These are phyloP conservation scores for Trichoderma atroviride DNA, from an alignment of 2,329 filamentous ascomycete species.

Conservation along the genomic window DNA sequence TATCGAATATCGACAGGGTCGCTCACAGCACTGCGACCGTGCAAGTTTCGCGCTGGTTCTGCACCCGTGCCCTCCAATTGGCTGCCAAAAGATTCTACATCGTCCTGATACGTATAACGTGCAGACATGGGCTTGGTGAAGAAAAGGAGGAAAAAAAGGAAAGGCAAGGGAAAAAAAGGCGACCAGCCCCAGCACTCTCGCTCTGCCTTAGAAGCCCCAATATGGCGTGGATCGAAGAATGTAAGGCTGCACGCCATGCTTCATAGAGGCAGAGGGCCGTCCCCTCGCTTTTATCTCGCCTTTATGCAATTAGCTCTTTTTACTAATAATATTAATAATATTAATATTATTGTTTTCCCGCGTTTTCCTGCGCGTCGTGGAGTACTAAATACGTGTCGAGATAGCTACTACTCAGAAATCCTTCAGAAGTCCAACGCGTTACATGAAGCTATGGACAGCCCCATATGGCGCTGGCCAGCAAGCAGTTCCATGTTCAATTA, in stretches of 20 bases:
- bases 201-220: too few relatives aligned
- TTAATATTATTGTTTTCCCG: too few relatives aligned
- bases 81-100: background rate
- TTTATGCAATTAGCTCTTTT: background rate
- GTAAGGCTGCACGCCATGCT: background rate
- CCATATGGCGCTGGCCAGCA: background rate
- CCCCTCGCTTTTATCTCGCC: background rate
- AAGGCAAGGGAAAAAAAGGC: background rate
- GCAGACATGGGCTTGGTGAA: background rate
- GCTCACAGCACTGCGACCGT: background rate
- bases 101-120: background rate
- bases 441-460: background rate
- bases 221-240: background rate
- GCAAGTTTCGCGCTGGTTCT: background rate
- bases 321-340: too few relatives aligned
- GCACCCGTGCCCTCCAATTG: background rate
- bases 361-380: background rate
- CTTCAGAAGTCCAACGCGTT: background rate
- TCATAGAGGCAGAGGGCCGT: background rate
- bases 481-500: too few relatives aligned
- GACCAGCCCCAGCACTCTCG: background rate
- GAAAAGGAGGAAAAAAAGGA: background rate
- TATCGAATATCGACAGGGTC: background rate
- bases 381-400: background rate
- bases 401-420: background rate